phyloP scores from a whole-genome alignment of 495 filamentous ascomycete species.

The Rostrohypoxylon terebratum region DNA sequence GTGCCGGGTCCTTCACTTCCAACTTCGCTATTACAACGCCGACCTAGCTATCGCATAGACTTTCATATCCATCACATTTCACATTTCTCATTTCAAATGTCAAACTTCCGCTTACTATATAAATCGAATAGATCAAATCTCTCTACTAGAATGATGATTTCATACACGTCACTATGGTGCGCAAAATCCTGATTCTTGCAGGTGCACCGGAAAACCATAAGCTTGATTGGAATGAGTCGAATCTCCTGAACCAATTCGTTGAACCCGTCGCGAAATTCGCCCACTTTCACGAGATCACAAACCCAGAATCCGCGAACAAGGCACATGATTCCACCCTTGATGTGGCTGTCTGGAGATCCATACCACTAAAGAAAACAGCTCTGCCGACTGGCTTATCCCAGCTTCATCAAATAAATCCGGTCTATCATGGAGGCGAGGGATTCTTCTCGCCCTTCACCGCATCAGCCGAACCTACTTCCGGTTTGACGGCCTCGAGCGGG shows the following conservation, averaged over 20 bases:
- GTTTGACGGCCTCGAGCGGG: constrained; percentile 29
- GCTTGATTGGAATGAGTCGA: constrained; percentile 67
- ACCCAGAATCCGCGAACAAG: constrained; percentile 22
- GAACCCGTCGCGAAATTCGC: constrained; percentile 63
- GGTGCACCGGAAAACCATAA: constrained; percentile 68
- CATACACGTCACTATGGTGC: constrained; percentile 54
- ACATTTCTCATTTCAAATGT: background rate
- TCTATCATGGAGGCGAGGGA: constrained; percentile 49
- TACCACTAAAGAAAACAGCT: constrained; percentile 54
- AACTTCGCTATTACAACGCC: background rate
- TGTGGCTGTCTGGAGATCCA: constrained; percentile 60
- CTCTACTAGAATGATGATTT: constrained; percentile 14
- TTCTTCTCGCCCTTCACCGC: constrained; percentile 64
- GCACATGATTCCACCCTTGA: constrained; percentile 42
- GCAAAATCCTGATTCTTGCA: constrained; percentile 67
- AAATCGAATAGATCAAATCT: background rate
- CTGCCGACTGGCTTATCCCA: constrained; percentile 60
- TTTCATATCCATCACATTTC: background rate
- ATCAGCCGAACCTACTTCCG: constrained; percentile 50
- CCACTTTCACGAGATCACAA: constrained; percentile 21
- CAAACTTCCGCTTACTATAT: constrained; percentile 10
- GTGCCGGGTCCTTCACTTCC: background rate
- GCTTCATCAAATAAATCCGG: constrained; percentile 54
- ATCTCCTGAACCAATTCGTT: constrained; percentile 61
- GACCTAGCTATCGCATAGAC: background rate